Evolutionary conservation across 805 yeast genomes (phyloP).

Genomic region (Candida silvicultrix): DNA sequence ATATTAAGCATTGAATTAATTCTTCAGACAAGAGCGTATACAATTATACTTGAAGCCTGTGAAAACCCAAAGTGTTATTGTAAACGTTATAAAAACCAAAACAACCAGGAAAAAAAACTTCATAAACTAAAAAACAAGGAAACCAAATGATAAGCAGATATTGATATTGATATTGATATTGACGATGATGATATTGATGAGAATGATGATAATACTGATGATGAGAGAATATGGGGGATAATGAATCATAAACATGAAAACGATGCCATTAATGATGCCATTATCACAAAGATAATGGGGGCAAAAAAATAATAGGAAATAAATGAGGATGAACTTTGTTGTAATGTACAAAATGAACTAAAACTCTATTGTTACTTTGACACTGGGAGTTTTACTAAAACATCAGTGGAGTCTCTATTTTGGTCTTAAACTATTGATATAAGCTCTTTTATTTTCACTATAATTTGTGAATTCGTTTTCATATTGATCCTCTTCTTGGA

Average conservation of each 20-base stretch:
- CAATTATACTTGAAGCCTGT: no score
- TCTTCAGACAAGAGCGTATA: neutral
- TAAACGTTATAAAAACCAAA: neutral
- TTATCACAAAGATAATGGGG: no score
- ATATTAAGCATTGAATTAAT: neutral
- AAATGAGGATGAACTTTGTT: neutral
- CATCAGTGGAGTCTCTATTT: slow-evolving; percentile 11
- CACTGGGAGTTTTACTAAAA: neutral
- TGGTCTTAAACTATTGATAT: slow-evolving; percentile 34
- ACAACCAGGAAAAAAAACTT: neutral
- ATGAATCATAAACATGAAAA: neutral
- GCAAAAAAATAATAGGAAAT: no score
- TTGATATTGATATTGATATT: neutral
- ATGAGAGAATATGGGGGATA: no score
- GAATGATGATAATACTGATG: neutral
- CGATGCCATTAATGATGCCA: neutral
- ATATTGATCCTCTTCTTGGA: slow-evolving; percentile 38
- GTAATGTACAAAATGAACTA: neutral
- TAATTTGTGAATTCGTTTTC: slow-evolving; percentile 42
- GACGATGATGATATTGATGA: neutral
- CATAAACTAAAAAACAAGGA: neutral
- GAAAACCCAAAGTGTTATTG: neutral
- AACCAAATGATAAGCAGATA: neutral
- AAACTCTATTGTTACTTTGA: neutral
- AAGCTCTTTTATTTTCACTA: slow-evolving; percentile 34